Evolutionary conservation across 805 yeast genomes (phyloP).

Genomic region (Brettanomyces sp.): DNA sequence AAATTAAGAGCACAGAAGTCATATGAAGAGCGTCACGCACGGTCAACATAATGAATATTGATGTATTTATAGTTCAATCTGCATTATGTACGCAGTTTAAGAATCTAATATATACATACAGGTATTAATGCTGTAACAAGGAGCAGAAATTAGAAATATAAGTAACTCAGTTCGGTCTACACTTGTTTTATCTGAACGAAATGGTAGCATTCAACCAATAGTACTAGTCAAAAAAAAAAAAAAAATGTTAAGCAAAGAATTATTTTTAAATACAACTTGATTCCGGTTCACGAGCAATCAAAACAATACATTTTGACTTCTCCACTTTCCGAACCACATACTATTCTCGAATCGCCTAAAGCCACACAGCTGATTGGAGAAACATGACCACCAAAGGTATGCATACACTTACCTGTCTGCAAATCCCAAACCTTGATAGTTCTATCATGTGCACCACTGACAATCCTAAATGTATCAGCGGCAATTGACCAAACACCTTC

Average conservation of each 20-base stretch:
- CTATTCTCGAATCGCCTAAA: constrained; percentile 80
- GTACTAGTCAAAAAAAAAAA: neutral
- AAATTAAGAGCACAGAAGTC: neutral
- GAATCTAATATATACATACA: too few relatives aligned
- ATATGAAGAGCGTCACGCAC: neutral
- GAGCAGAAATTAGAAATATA: neutral
- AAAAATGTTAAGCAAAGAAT: too few relatives aligned
- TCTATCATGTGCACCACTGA: constrained; percentile 91
- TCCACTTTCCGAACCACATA: constrained; percentile 86
- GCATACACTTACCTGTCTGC: constrained; percentile 89
- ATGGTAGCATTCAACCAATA: neutral
- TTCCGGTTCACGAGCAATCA: constrained; percentile 28
- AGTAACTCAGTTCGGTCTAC: neutral
- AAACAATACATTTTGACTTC: constrained; percentile 77
- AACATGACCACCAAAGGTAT: constrained; percentile 72
- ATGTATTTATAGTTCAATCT: neutral
- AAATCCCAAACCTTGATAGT: constrained; percentile 90
- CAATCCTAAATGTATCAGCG: constrained; percentile 90
- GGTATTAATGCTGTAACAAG: too few relatives aligned
- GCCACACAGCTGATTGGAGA: constrained; percentile 64
- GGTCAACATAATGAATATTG: neutral
- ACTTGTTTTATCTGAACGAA: too few relatives aligned
- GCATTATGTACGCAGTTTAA: neutral
- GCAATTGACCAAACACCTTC: constrained; percentile 98
- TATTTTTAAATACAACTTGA: too few relatives aligned